These are phyloP conservation scores for Candida sp. DNA, from an alignment of 1,139 yeast species.

Conservation along the genomic window DNA sequence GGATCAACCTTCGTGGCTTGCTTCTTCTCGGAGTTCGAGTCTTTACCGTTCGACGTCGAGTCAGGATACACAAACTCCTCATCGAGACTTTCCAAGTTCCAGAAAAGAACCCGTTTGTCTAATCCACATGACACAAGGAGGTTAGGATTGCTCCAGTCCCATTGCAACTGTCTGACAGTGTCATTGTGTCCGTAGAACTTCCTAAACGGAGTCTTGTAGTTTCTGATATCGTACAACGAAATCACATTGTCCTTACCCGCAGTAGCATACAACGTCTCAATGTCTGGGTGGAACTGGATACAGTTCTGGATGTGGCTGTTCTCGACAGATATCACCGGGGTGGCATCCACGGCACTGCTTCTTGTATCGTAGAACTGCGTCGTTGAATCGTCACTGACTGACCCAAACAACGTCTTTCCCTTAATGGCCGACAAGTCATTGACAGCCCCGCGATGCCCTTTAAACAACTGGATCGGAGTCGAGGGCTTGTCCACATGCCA, in stretches of 20 bases:
- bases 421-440: slow-evolving; percentile 64
- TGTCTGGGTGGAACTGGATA: slow-evolving; percentile 51
- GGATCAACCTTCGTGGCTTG: slow-evolving; percentile 51
- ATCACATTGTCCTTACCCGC: slow-evolving; percentile 59
- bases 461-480: slow-evolving; percentile 48
- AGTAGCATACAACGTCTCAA: slow-evolving; percentile 50
- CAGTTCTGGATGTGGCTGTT: slow-evolving; percentile 52
- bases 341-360: slow-evolving; percentile 25
- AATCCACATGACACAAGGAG: slow-evolving; percentile 50
- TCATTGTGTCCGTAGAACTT: slow-evolving; percentile 55
- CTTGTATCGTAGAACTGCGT: slow-evolving; percentile 74
- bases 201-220: slow-evolving; percentile 49
- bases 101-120: slow-evolving; percentile 52
- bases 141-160: slow-evolving; percentile 43
- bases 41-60: slow-evolving; percentile 14
- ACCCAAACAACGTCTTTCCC: slow-evolving; percentile 56
- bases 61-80: slow-evolving; percentile 48
- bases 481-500: slow-evolving; percentile 62
- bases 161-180: slow-evolving; percentile 39
- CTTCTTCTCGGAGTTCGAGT: slow-evolving; percentile 17
- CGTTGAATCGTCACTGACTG: slow-evolving; percentile 74
- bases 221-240: slow-evolving; percentile 55
- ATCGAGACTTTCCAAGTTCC: slow-evolving; percentile 53
- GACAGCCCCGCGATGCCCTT: slow-evolving; percentile 53
- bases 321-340: slow-evolving; percentile 47